Percentiles rank a stretch among this genome's conserved stretches.
These are phyloP conservation scores for Rubia balearica DNA, from an alignment of 305 asterid species.

Conservation along the genomic window DNA sequence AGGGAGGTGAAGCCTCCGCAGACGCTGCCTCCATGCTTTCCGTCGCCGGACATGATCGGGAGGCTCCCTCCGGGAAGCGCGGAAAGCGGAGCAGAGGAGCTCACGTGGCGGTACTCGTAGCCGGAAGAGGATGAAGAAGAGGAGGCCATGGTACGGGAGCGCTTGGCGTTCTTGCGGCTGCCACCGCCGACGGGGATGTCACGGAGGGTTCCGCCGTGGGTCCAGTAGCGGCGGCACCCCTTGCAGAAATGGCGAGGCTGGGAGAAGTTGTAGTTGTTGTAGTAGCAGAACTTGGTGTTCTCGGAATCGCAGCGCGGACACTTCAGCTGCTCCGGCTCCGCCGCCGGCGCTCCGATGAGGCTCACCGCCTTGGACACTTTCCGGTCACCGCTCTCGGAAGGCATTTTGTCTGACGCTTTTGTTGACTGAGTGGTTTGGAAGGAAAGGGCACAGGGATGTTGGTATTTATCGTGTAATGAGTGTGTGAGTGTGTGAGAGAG, in stretches of 20 bases:
- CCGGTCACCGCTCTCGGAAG: conserved; percentile 33
- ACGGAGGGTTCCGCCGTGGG: conserved; percentile 90
- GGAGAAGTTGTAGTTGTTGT: conserved; percentile 88
- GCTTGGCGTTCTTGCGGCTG: conserved; percentile 74
- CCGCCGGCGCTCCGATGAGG: conserved; percentile 53
- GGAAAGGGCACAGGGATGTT: conserved; percentile 21
- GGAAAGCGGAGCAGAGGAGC: conserved; percentile 34
- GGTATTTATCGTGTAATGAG: conserved; percentile 25
- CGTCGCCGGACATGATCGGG: conserved; percentile 28
- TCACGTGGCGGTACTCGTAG: conserved; percentile 38
- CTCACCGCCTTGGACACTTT: conserved; percentile 25
- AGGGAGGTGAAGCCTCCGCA: conserved; percentile 68
- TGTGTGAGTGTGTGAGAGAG: conserved; percentile 3
- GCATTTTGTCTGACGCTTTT: conserved; percentile 41
- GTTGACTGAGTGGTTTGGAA: conserved; percentile 7
- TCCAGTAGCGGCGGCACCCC: conserved; percentile 97
- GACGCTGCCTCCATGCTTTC: conserved; percentile 23
- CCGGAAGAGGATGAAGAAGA: background rate
- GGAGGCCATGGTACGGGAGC: conserved; percentile 41
- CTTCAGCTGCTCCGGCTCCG: conserved; percentile 84
- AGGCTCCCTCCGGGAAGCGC: background rate
- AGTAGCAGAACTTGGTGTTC: conserved; percentile 87
- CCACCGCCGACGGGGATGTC: conserved; percentile 94
- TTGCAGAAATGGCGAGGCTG: conserved; percentile 95
- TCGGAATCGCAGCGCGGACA: conserved; percentile 90